Evolutionary conservation across 768 basidiomycete species (phyloP), one percentile per base, ranked within the genome.

Genomic region (Boletales sp.): DNA sequence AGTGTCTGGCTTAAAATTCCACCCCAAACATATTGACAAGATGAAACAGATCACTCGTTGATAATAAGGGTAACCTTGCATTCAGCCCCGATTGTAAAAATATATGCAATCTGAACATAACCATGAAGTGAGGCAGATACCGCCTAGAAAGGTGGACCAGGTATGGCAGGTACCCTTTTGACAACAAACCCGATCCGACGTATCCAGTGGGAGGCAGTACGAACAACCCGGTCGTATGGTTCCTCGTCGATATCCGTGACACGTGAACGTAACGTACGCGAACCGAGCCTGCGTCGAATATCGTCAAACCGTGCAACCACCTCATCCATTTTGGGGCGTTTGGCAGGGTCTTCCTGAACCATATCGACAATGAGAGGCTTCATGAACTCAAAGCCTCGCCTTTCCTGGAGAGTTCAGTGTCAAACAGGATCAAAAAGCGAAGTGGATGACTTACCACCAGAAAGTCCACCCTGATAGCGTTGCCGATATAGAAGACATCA

Each of bases 401-500:
- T 55, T 7, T 15, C 15, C 46, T 40, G 24, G 17, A 41, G 7
- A 15, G 8, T 10, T n/a, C n/a, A n/a, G n/a, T n/a, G n/a, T n/a
- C n/a, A n/a, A n/a, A n/a, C n/a, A n/a, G n/a, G n/a, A n/a, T n/a
- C n/a, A n/a, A n/a, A n/a, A n/a, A n/a, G n/a, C n/a, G n/a, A n/a
- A n/a, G n/a, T n/a, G n/a, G n/a, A n/a, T 15, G 17, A 45, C 36
- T 27, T 1, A 74, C 74, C 44, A 60, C 45, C 0, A 69, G 15
- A 43, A 75, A 70, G 30, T 70, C 55, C 31, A 43, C 46, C n/a
- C 59, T 51, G 38, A 74, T 61, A 18, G 68, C 34, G 48, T 76
- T 77, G 0, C 74, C 75, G 0, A 76, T 50, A 43, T 70, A 70
- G 48, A 74, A 79, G 4, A 79, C 62, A 32, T 78, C 77, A 0